Evolutionary conservation across 2,329 filamentous ascomycete species (phyloP).

Genomic region (Colletotrichum sp.): DNA sequence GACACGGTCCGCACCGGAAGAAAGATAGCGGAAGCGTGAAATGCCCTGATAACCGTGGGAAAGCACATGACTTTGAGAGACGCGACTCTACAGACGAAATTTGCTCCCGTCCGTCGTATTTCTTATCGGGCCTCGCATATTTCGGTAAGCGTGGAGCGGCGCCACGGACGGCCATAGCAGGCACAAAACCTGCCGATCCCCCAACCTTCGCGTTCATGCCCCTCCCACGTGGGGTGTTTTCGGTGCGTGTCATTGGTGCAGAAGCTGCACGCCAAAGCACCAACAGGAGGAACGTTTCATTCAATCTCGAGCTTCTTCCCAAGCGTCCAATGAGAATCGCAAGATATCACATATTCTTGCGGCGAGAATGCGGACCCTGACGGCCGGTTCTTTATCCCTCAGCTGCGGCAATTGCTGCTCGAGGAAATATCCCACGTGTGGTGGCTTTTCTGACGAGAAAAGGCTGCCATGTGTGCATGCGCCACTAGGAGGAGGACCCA

Average conservation of each 20-base stretch:
- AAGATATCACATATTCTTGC: background rate
- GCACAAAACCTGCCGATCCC: background rate
- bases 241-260: slow-evolving; percentile 1
- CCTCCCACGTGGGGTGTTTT: slow-evolving; percentile 10
- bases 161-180: background rate
- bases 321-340: background rate
- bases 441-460: background rate
- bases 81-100: background rate
- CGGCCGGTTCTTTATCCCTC: background rate
- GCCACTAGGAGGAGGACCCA: background rate
- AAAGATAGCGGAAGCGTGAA: background rate
- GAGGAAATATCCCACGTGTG: background rate
- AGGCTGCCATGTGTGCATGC: no score
- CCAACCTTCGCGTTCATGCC: background rate
- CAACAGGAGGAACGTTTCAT: slow-evolving; percentile 8
- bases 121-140: background rate
- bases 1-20: background rate
- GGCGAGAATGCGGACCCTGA: background rate
- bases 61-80: background rate
- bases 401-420: background rate
- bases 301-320: background rate
- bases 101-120: background rate
- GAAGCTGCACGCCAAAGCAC: background rate
- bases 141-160: background rate
- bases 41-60: background rate